Percentiles rank a stretch among this genome's conserved stretches.
These are phyloP conservation scores for Podaxis rugospora DNA, from an alignment of 768 basidiomycete species.

Conservation along the genomic window DNA sequence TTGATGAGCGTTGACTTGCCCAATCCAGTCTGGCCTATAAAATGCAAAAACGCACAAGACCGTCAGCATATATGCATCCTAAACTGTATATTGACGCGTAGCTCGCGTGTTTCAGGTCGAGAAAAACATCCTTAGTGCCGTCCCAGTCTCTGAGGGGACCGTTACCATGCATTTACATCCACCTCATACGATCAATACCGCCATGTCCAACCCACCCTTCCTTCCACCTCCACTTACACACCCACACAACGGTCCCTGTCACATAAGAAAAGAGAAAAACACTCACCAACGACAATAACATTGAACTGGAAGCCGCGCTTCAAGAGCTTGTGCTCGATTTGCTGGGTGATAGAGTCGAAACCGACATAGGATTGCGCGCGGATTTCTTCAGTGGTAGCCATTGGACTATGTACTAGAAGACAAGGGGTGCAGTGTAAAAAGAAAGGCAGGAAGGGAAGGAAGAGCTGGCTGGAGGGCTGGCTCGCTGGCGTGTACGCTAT, in stretches of 20 bases:
- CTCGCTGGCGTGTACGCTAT: slow-evolving; percentile 7
- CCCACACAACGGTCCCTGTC: background rate
- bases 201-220: background rate
- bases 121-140: background rate
- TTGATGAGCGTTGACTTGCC: slow-evolving; percentile 99
- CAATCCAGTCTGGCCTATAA: slow-evolving; percentile 88
- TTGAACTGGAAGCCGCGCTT: slow-evolving; percentile 99
- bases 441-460: background rate
- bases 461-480: background rate
- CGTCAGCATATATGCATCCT: background rate
- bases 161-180: background rate
- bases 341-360: slow-evolving; percentile 95
- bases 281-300: slow-evolving; percentile 91
- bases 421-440: background rate
- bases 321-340: slow-evolving; percentile 98
- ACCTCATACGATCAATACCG: background rate
- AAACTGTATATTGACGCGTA: background rate
- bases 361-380: slow-evolving; percentile 92
- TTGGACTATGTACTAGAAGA: slow-evolving; percentile 6
- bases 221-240: background rate
- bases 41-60: background rate
- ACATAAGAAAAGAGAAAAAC: background rate
- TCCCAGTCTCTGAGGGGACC: background rate
- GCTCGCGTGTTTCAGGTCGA: background rate
- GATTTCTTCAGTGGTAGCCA: slow-evolving; percentile 58